Percentiles rank a stretch among this genome's conserved stretches.
phyloP scores from a whole-genome alignment of 495 filamentous ascomycete species.

The Aspergillus avenaceus region DNA sequence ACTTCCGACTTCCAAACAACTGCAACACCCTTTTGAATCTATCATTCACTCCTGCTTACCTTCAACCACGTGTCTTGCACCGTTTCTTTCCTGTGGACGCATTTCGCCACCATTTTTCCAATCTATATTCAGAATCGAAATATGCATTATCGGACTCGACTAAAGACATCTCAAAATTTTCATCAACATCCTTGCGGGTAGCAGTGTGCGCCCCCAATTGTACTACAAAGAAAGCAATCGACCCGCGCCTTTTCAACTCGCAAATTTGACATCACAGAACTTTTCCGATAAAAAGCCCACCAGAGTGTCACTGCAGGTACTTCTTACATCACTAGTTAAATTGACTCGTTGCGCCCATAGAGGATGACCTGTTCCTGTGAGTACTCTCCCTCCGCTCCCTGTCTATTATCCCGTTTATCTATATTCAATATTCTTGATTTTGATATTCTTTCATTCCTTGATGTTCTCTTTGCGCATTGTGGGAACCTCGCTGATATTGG shows the following conservation, averaged over 20 bases:
- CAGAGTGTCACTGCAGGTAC: neutral
- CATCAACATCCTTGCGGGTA: slow-evolving; percentile 15
- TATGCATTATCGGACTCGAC: slow-evolving; percentile 10
- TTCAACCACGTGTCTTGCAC: too few species aligned
- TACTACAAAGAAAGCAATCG: neutral
- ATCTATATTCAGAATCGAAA: neutral
- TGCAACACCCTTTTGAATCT: too few species aligned
- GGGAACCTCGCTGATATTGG: slow-evolving; percentile 1
- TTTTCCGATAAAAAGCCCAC: neutral
- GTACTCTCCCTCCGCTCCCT: neutral
- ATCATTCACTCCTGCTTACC: too few species aligned
- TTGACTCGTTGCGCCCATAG: neutral
- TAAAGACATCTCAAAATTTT: slow-evolving; percentile 8
- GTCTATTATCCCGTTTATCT: neutral
- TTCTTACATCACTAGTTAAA: neutral
- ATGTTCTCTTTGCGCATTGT: too few species aligned
- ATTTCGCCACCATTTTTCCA: neutral
- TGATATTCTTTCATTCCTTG: too few species aligned
- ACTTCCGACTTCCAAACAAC: too few species aligned
- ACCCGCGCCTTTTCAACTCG: neutral
- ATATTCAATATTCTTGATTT: neutral
- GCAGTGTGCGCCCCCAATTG: slow-evolving; percentile 9
- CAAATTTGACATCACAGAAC: neutral
- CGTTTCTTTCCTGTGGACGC: neutral
- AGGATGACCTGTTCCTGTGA: neutral